Conservation (phyloP, 441 rosid species). For the Pelargonium cotyledonis region DNA sequence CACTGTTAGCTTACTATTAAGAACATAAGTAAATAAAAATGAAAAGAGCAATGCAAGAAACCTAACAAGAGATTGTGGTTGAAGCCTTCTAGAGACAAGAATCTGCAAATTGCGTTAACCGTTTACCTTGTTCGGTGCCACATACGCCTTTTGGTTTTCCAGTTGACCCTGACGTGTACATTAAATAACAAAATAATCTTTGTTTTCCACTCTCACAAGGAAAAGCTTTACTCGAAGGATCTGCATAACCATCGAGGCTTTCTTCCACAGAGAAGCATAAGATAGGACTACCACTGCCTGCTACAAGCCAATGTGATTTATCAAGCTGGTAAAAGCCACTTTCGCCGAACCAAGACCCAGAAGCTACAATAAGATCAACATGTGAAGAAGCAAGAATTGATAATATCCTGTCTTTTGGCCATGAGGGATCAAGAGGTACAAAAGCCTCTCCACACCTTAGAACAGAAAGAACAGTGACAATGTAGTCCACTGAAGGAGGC, state of each 20-base stretch:
- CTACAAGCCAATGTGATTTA: constrained; percentile 45
- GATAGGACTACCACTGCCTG: constrained; percentile 34
- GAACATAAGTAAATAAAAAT: not conserved
- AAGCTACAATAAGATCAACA: constrained; percentile 45
- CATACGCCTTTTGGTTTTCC: constrained; percentile 89
- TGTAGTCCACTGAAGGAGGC: constrained; percentile 79
- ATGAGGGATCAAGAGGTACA: constrained; percentile 75
- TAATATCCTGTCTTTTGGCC: constrained; percentile 73
- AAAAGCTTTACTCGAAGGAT: constrained; percentile 29
- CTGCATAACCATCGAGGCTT: constrained; percentile 15
- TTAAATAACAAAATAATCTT: constrained; percentile 63
- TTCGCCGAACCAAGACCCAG: constrained; percentile 36
- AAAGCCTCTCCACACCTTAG: constrained; percentile 79
- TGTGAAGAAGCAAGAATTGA: constrained; percentile 44
- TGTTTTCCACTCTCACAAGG: constrained; percentile 45
- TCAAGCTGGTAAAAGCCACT: constrained; percentile 28
- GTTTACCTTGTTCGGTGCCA: constrained; percentile 80
- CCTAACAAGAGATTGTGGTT: not conserved
- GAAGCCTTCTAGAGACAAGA: not conserved
- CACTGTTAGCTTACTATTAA: not conserved
- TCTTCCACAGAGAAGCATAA: constrained; percentile 47
- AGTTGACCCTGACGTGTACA: constrained; percentile 92
- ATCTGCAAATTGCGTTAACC: not conserved
- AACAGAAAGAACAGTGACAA: constrained; percentile 67
- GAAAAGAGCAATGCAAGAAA: not conserved